Percentiles rank a stretch among this genome's conserved stretches.
Evolutionary conservation across 2,329 filamentous ascomycete species (phyloP).

Genomic region (Penicillium sp.): DNA sequence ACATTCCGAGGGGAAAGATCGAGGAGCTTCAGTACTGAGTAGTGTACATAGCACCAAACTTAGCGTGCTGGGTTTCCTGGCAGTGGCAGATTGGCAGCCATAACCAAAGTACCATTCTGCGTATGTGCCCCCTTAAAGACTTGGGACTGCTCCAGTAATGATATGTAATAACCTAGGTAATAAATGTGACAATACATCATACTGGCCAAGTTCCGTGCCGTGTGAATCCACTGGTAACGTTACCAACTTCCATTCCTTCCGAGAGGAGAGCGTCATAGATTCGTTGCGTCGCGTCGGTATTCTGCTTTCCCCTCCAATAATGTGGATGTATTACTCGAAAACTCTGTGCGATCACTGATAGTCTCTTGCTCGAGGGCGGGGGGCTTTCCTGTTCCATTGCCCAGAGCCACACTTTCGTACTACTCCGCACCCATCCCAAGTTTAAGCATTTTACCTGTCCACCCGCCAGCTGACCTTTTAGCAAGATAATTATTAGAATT

Average conservation of each 20-base stretch:
- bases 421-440: background rate
- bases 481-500: background rate
- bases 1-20: background rate
- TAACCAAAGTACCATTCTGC: background rate
- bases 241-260: constrained; percentile 14
- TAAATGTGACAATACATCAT: constrained; percentile 1
- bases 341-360: constrained; percentile 6
- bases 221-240: constrained; percentile 16
- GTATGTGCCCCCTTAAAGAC: background rate
- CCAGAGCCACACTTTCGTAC: background rate
- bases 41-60: background rate
- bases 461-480: background rate
- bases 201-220: background rate
- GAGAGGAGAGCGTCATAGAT: constrained; percentile 23
- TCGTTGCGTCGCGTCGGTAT: constrained; percentile 6
- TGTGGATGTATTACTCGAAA: background rate
- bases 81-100: background rate
- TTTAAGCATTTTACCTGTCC: background rate
- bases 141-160: background rate
- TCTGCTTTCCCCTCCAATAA: constrained; percentile 2
- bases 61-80: background rate
- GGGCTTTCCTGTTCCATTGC: background rate
- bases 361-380: background rate
- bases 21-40: background rate
- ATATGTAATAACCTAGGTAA: background rate